phyloP scores from a whole-genome alignment of 306 rosid genomes.

The Purshia tridentata region DNA sequence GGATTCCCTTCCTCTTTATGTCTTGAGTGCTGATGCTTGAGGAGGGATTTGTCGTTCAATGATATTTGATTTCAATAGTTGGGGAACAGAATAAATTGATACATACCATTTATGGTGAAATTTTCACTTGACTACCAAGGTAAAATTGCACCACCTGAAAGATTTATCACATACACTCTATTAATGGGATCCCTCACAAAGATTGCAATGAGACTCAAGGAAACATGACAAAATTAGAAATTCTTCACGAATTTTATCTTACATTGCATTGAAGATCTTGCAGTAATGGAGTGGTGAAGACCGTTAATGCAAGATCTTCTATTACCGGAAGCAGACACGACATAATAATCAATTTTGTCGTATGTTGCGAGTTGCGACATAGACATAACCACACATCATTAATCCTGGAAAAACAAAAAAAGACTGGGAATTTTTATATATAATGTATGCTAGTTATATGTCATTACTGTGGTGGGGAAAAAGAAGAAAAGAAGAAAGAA shows the following conservation, averaged over 20 bases:
- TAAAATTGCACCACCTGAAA: background rate
- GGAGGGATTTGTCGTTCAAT: constrained; percentile 6
- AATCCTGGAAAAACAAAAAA: background rate
- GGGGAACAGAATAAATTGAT: background rate
- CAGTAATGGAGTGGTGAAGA: background rate
- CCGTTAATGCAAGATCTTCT: constrained; percentile 4
- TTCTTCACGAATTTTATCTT: background rate
- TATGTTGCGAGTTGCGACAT: background rate
- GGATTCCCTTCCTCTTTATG: background rate
- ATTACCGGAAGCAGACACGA: background rate
- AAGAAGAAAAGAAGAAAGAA: background rate
- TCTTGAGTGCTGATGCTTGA: background rate
- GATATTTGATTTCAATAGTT: background rate
- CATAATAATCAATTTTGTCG: background rate
- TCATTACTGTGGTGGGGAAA: background rate
- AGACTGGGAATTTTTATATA: background rate
- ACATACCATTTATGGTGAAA: background rate
- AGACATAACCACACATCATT: background rate
- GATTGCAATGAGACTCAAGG: constrained; percentile 1
- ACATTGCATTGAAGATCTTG: constrained; percentile 12
- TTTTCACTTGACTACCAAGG: background rate
- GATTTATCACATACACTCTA: constrained; percentile 8
- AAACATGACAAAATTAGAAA: constrained; percentile 15
- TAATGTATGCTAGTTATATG: background rate
- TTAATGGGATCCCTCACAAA: background rate